phyloP scores from a whole-genome alignment of 805 yeast species.

The Starmera dryadoides region DNA sequence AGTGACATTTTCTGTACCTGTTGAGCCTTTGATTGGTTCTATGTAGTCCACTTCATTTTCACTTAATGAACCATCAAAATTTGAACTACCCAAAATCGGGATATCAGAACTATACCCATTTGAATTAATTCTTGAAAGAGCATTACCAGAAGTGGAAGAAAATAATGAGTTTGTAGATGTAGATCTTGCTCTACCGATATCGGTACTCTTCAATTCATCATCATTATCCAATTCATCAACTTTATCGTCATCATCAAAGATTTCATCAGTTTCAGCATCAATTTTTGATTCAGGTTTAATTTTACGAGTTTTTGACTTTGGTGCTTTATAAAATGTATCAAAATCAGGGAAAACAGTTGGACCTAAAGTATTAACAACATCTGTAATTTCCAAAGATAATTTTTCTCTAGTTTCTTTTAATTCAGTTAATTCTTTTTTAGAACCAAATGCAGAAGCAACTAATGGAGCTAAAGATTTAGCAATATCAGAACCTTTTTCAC shows the following conservation, averaged over 20 bases:
- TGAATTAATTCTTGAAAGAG: slow-evolving; percentile 55
- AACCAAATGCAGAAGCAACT: slow-evolving; percentile 56
- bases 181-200: slow-evolving; percentile 13
- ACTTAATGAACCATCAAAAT: slow-evolving; percentile 7
- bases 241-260: slow-evolving; percentile 24
- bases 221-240: too few species aligned
- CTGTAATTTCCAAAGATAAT: slow-evolving; percentile 69
- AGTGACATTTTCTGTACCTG: neutral
- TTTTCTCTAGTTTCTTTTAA: slow-evolving; percentile 55
- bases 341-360: slow-evolving; percentile 85
- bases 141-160: slow-evolving; percentile 46
- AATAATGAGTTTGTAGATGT: slow-evolving; percentile 4
- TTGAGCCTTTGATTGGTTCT: neutral
- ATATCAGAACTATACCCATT: slow-evolving; percentile 55
- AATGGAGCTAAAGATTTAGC: slow-evolving; percentile 79
- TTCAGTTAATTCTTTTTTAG: slow-evolving; percentile 48
- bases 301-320: slow-evolving; percentile 53
- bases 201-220: slow-evolving; percentile 6
- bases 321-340: too few species aligned
- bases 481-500: slow-evolving; percentile 90
- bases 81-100: slow-evolving; percentile 52
- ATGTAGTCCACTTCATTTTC: neutral
- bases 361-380: slow-evolving; percentile 71
- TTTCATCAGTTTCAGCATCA: slow-evolving; percentile 29
- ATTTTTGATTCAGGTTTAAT: slow-evolving; percentile 50